These are phyloP conservation scores for Scheffersomyces coipomensis DNA, from an alignment of 805 yeast genomes.

Conservation along the genomic window DNA sequence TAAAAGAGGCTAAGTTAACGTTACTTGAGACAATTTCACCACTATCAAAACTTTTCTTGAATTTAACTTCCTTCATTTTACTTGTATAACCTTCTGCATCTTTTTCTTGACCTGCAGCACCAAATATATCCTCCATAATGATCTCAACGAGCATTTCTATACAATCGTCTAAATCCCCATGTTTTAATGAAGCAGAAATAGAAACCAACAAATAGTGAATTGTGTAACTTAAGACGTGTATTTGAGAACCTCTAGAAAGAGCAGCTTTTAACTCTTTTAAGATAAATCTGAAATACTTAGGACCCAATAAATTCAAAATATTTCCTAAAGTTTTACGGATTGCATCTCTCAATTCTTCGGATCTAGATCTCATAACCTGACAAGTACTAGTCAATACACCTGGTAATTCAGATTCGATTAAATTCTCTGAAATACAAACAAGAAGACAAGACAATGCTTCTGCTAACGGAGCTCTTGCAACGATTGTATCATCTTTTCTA, in stretches of 20 bases:
- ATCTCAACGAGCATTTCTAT: conserved; percentile 61
- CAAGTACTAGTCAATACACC: conserved; percentile 84
- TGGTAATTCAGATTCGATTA: conserved; percentile 62
- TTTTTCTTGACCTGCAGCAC: conserved; percentile 88
- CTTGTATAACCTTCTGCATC: conserved; percentile 90
- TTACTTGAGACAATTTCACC: conserved; percentile 74
- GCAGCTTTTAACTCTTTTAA: conserved; percentile 78
- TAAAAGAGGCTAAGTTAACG: conserved; percentile 57
- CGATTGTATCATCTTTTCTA: conserved; percentile 77
- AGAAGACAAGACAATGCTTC: conserved; percentile 74
- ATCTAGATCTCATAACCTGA: conserved; percentile 79
- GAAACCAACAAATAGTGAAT: conserved; percentile 69
- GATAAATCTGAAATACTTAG: conserved; percentile 70
- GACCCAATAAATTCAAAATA: conserved; percentile 65
- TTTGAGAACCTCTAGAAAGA: conserved; percentile 83
- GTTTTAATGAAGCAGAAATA: conserved; percentile 44
- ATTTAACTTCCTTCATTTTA: conserved; percentile 86
- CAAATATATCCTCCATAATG: conserved; percentile 91
- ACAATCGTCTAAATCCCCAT: conserved; percentile 75
- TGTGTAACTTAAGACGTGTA: conserved; percentile 88
- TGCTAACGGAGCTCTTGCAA: conserved; percentile 73
- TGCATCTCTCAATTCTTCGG: conserved; percentile 86
- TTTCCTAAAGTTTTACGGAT: conserved; percentile 73
- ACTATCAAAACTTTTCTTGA: conserved; percentile 83
- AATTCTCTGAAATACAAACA: conserved; percentile 57